Base-by-base conservation (phyloP, 768 basidiomycete species). In the Paxillus involutus region DNA sequence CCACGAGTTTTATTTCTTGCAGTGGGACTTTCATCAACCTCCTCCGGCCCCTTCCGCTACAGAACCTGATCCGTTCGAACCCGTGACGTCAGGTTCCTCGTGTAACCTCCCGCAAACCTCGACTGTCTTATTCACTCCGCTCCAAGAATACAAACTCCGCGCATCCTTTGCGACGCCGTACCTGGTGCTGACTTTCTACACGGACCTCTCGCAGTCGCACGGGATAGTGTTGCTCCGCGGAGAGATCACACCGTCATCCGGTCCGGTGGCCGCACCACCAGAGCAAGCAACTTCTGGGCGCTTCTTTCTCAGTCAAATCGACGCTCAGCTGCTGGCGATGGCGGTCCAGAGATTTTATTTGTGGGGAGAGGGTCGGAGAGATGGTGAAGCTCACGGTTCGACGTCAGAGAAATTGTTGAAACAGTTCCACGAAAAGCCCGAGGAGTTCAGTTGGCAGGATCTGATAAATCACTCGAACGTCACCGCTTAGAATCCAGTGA, bases 131-230 rank as follows among this genome's bases (percentile, higher is more conserved):
- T 96, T 96, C 76, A 94, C 97, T 0, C 91, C 95, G 2, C 78
- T 98, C 41, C 87, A 89, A 60, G 96, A 98, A 73, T 99, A 92
- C 81, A 96, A 97, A 70, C 72, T 84, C 52, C 85, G 89, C 39
- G 80, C 80, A 49, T 79, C 87, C 16, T 98, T 88, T 69, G 90
- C 97, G 7, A 94, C 93, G 5, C 95, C 96, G 1, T 91, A 93
- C 66, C 79, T 99, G 24, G 89, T 90, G 21, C 64, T 98, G 37
- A 98, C 95, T 4, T 84, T 91, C 69, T 98, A 98, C 71, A 88
- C 95, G 47, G 95, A 98, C 63, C 74, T 99, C 6, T 83, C 86
- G 2, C 70, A 79, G 26, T 85, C 89, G 4, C 93, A 98, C 63
- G 85, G 83, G 11, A 68, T 89, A 43, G 91, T 98, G 3, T 81